These are phyloP conservation scores for Suhomyces sp. DNA, from an alignment of 805 yeast genomes.

Conservation along the genomic window DNA sequence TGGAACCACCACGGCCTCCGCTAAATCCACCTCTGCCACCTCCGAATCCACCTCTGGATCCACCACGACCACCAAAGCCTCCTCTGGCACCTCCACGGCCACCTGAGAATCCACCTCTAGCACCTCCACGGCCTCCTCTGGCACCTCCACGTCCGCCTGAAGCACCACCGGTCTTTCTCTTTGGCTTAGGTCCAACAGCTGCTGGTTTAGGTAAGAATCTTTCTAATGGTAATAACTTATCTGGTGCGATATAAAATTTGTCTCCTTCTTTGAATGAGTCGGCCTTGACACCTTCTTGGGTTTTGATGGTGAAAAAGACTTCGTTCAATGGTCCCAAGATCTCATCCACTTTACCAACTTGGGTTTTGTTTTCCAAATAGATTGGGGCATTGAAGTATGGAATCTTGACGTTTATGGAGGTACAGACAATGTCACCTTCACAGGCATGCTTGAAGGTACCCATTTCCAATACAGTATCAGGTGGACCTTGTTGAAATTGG, in stretches of 20 bases:
- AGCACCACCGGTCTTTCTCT: slow-evolving; percentile 62
- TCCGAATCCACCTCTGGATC: slow-evolving; percentile 26
- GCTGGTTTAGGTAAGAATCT: slow-evolving; percentile 97
- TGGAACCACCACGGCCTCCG: slow-evolving; percentile 34
- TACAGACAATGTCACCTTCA: slow-evolving; percentile 96
- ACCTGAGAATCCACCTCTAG: slow-evolving; percentile 32
- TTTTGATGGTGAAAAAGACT: slow-evolving; percentile 95
- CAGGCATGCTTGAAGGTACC: slow-evolving; percentile 89
- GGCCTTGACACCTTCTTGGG: slow-evolving; percentile 95
- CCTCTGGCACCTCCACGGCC: slow-evolving; percentile 24
- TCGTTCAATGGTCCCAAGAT: slow-evolving; percentile 96
- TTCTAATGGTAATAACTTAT: slow-evolving; percentile 91
- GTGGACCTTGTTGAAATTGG: slow-evolving; percentile 85
- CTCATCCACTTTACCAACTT: slow-evolving; percentile 96
- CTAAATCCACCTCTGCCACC: slow-evolving; percentile 44
- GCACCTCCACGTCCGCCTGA: slow-evolving; percentile 47
- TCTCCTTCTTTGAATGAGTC: slow-evolving; percentile 92
- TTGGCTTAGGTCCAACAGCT: slow-evolving; percentile 76
- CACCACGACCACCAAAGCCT: slow-evolving; percentile 26
- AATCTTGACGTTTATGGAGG: slow-evolving; percentile 87
- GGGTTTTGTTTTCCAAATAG: slow-evolving; percentile 92
- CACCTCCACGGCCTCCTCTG: slow-evolving; percentile 29
- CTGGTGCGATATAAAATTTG: slow-evolving; percentile 92
- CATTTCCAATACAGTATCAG: slow-evolving; percentile 92
- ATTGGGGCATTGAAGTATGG: slow-evolving; percentile 99